Conservation (phyloP, 1,139 yeast species). For the Saccharomyces pastorianus region DNA sequence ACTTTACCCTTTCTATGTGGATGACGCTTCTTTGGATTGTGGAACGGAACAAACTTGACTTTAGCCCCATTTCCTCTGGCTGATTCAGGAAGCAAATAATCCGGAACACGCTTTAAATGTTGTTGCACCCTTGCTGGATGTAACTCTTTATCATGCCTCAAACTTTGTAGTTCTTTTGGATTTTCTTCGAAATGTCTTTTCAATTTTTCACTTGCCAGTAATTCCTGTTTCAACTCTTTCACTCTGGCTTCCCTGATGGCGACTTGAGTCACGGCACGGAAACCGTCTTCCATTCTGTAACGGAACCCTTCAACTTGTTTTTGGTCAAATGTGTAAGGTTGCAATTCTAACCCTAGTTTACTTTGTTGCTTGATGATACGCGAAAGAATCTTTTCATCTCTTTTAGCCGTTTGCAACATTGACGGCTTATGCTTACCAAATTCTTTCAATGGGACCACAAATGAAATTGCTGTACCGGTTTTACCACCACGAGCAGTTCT, state of each 20-base stretch:
- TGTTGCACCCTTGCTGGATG: slow-evolving; percentile 77
- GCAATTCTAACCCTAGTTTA: slow-evolving; percentile 60
- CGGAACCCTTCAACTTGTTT: slow-evolving; percentile 92
- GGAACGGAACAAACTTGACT: slow-evolving; percentile 72
- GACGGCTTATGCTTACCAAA: slow-evolving; percentile 88
- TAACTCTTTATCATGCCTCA: slow-evolving; percentile 85
- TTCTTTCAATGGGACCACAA: slow-evolving; percentile 75
- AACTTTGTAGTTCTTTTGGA: slow-evolving; percentile 84
- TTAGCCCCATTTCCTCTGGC: slow-evolving; percentile 54
- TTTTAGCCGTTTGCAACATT: slow-evolving; percentile 57
- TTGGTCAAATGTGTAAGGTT: slow-evolving; percentile 87
- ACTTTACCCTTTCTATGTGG: slow-evolving; percentile 37
- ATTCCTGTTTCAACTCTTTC: slow-evolving; percentile 79
- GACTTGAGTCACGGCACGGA: slow-evolving; percentile 84
- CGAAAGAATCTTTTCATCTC: slow-evolving; percentile 76
- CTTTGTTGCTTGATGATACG: slow-evolving; percentile 72
- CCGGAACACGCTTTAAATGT: slow-evolving; percentile 88
- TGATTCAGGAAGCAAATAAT: slow-evolving; percentile 76
- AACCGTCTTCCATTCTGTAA: slow-evolving; percentile 95
- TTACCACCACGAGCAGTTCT: slow-evolving; percentile 98
- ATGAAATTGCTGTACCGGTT: slow-evolving; percentile 89
- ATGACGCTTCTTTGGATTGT: slow-evolving; percentile 43
- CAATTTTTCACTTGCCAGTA: slow-evolving; percentile 79
- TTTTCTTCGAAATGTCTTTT: slow-evolving; percentile 95
- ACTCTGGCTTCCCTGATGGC: slow-evolving; percentile 92